A percentile compares a stretch with the other conserved stretches of the same genome.
phyloP scores from a whole-genome alignment of 176 grass and related monocot genomes.

The Oryza longistaminata region DNA sequence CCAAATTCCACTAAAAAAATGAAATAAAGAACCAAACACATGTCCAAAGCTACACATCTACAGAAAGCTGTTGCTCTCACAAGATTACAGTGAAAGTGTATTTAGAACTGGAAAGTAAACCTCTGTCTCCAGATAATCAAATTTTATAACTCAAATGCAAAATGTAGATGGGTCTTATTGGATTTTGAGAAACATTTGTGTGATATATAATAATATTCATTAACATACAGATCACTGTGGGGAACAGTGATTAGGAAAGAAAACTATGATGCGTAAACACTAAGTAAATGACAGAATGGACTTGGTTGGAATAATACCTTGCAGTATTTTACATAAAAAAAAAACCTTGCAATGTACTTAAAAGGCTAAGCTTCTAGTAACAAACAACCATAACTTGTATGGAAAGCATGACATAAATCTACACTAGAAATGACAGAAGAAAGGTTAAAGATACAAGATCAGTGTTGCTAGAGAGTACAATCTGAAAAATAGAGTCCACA shows the following conservation, averaged over 20 bases:
- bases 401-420: slow-evolving; percentile 3
- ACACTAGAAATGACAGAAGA: neutral
- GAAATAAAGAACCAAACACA: neutral
- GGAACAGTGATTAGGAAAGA: neutral
- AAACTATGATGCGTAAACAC: neutral
- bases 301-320: neutral
- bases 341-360: neutral
- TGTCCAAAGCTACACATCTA: neutral
- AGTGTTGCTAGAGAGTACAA: neutral
- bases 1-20: too few relatives aligned
- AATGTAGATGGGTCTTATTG: neutral
- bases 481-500: slow-evolving; percentile 22
- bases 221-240: neutral
- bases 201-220: neutral
- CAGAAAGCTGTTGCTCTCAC: neutral
- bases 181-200: neutral
- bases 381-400: neutral
- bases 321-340: too few relatives aligned
- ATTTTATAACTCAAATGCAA: neutral
- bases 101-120: neutral
- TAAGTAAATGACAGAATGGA: neutral
- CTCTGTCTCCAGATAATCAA: neutral
- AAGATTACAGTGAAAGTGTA: neutral
- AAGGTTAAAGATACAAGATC: neutral
- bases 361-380: neutral